Evolutionary conservation across 2,329 filamentous ascomycete genomes (phyloP), one percentile per base, ranked within the genome.

Genomic region (Xylaria multiplex): DNA sequence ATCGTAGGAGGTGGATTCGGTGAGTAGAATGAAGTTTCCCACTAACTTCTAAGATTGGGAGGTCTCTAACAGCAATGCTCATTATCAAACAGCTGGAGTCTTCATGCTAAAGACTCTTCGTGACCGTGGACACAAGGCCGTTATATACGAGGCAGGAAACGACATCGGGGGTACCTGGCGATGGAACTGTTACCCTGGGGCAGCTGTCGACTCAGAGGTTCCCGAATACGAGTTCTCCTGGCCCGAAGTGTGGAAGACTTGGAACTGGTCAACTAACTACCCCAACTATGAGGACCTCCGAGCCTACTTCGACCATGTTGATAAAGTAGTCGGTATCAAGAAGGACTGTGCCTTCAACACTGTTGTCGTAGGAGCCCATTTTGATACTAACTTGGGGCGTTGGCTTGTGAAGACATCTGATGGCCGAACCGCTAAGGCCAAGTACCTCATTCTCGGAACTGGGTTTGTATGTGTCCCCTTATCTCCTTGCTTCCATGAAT

Each of bases 251-350:
- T 85, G 79, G 72, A 79, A 86, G 73, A 82, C 82, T 3, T 90
- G 86, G 86, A 86, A 79, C 42, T 90, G 86, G 84, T 77, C 79
- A 0, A 81, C 75, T 66, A 82, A 83, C 63, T 88, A 86, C 56
- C 85, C 86, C 0, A 81, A 76, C 11, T 84, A 81, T 27, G 68
- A 79, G 27, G 84, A 90, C 50, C 78, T 90, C 0, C 80, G 84
- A 13, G 73, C 74, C 3, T 90, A 90, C 74, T 90, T 90, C 71
- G 82, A 87, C 16, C 84, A 88, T 56, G 82, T 88, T 19, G 87
- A 88, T 60, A 84, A 84, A 63, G 80, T 84, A 4, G 70, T 88
- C 6, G 76, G 81, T 13, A 77, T 90, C 22, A 86, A 83, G 73
- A 88, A 88, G 69, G 85, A 89, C 65, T 82, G 79, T 32, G 78